A percentile compares a stretch with the other conserved stretches of the same genome.
These are phyloP conservation scores for Cyberlindnera lachancei DNA, from an alignment of 805 yeast genomes.

Conservation along the genomic window DNA sequence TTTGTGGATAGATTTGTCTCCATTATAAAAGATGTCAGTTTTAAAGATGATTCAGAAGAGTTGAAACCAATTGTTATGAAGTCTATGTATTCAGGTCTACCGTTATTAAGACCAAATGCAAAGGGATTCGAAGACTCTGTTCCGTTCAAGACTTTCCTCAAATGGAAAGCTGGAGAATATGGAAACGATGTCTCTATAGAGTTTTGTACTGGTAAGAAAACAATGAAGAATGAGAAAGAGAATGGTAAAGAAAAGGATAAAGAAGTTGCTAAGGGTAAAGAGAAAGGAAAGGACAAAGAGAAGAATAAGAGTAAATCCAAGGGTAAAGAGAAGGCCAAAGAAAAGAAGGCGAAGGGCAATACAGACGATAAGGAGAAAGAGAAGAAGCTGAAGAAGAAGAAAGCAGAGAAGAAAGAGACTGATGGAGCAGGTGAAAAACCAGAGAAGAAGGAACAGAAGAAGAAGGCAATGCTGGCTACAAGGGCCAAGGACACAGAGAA, in stretches of 20 bases:
- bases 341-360: neutral
- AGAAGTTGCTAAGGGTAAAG: conserved; percentile 6
- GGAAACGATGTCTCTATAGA: too few relatives aligned
- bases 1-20: conserved; percentile 24
- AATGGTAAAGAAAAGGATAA: too few relatives aligned
- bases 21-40: conserved; percentile 13
- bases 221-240: too few relatives aligned
- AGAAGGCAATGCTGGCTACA: conserved; percentile 2
- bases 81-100: conserved; percentile 29
- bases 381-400: conserved; percentile 1
- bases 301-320: neutral
- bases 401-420: conserved; percentile 1
- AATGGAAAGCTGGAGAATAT: conserved; percentile 19
- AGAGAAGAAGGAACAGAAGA: conserved; percentile 1
- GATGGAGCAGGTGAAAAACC: too few relatives aligned
- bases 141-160: conserved; percentile 16
- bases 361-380: neutral
- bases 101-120: conserved; percentile 3
- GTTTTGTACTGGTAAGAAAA: too few relatives aligned
- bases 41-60: conserved; percentile 21
- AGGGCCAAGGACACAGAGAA: conserved; percentile 5
- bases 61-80: conserved; percentile 29
- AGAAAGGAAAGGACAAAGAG: conserved; percentile 4
- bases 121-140: conserved; percentile 14
- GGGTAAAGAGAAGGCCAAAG: conserved; percentile 3